A percentile compares a stretch with the other conserved stretches of the same genome.
phyloP scores from a whole-genome alignment of 73 alveolate genomes.

The Paramecium biaurelia region DNA sequence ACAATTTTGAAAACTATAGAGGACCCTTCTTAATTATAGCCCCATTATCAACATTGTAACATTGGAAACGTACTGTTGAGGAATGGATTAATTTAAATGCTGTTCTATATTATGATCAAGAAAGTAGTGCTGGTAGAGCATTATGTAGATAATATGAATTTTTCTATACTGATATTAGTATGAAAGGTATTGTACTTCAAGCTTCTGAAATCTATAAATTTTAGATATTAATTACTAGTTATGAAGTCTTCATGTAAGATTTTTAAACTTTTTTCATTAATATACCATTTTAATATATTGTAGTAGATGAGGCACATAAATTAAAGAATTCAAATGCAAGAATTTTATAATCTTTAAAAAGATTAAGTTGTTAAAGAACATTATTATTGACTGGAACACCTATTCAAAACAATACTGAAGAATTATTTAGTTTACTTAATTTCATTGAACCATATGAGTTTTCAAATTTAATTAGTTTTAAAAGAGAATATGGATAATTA shows the following conservation, averaged over 20 bases:
- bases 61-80: conserved; percentile 90
- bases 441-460: conserved; percentile 93
- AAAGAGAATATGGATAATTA: conserved; percentile 79
- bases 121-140: conserved; percentile 83
- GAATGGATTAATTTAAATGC: conserved; percentile 90
- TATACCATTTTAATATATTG: conserved; percentile 90
- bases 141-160: conserved; percentile 78
- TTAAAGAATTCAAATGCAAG: conserved; percentile 95
- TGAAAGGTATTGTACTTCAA: conserved; percentile 73
- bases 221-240: conserved; percentile 85
- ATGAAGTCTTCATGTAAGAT: conserved; percentile 94
- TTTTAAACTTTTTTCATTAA: conserved; percentile 74
- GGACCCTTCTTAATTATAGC: conserved; percentile 92
- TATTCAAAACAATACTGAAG: conserved; percentile 96
- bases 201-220: conserved; percentile 78
- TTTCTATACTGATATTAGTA: conserved; percentile 80
- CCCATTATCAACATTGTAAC: conserved; percentile 88
- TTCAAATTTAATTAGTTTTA: conserved; percentile 61
- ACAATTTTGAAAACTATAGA: conserved; percentile 60
- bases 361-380: conserved; percentile 89
- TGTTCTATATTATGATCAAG: conserved; percentile 83
- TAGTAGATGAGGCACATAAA: conserved; percentile 99
- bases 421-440: conserved; percentile 94
- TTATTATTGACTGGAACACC: conserved; percentile 96
- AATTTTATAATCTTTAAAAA: conserved; percentile 83